Base-by-base conservation (phyloP, 305 asterid genomes). In the Rubia peregrina region DNA sequence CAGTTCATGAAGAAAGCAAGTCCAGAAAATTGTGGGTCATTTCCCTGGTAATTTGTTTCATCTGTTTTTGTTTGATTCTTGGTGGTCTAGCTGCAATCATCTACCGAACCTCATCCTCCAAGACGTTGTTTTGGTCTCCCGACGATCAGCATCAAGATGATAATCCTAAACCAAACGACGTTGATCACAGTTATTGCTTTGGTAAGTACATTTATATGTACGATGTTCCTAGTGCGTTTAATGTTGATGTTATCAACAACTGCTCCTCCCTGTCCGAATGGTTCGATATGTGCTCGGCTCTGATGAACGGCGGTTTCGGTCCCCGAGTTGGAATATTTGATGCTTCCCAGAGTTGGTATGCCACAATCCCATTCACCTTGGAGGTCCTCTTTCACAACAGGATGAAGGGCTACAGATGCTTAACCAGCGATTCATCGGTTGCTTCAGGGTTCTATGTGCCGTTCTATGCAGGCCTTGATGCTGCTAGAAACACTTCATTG, bases 381-480 rank as follows among this genome's bases (percentile, higher is more conserved):
- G 98, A 90, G 33, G 83, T 84, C 42, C 67, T 92, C 8, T 92
- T 92, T 74, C 95, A 88, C 73, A 82, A 76, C 77, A 65, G 88
- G 61, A 87, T 92, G 91, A 88, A 80, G 72, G 85, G 77, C 6
- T 92, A 92, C 44, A 84, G 79, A 0, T 90, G 97, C 71, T 65
- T 88, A 4, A 92, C 98, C 0, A 78, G 78, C 10, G 83, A 92
- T 21, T 80, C 98, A 0, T 83, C 95, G 0, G 30, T 30, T 49
- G 95, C 98, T 0, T 53, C 83, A 0, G 98, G 89, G 0, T 65
- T 92, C 9, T 92, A 51, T 57, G 87, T 90, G 16, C 98, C 98
- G 0, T 92, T 84, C 81, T 92, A 87, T 63, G 75, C 90, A 0
- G 98, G 98, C 6, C 85, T 92, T 26, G 97, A 92, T 65, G 84